Conservation (phyloP, 345 rosid species). For the Conringia planisiliqua region DNA sequence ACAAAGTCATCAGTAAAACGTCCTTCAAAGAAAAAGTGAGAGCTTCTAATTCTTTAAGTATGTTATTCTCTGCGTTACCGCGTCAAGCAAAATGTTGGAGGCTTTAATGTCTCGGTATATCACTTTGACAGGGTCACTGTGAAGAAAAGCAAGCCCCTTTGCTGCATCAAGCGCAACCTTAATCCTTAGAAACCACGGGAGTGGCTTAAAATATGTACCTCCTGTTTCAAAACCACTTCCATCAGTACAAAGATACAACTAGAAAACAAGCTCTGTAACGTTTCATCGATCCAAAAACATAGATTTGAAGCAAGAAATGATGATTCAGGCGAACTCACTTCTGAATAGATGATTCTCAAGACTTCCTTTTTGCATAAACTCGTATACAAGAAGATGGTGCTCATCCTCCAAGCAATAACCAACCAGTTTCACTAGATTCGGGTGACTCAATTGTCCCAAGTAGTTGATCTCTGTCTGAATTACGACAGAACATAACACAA, state of each 20-base stretch:
- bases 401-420: slow-evolving; percentile 97
- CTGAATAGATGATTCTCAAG: slow-evolving; percentile 92
- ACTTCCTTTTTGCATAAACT: slow-evolving; percentile 96
- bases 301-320: neutral
- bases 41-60: neutral
- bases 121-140: slow-evolving; percentile 74
- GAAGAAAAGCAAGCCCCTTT: slow-evolving; percentile 90
- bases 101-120: slow-evolving; percentile 91
- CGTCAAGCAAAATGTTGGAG: slow-evolving; percentile 79
- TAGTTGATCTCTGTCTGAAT: slow-evolving; percentile 83
- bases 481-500: neutral
- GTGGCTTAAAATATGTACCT: slow-evolving; percentile 71
- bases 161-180: slow-evolving; percentile 94
- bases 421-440: slow-evolving; percentile 79
- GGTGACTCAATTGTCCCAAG: slow-evolving; percentile 76
- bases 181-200: slow-evolving; percentile 81
- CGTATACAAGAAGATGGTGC: slow-evolving; percentile 87
- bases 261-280: neutral
- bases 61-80: slow-evolving; percentile 38
- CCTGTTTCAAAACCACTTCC: slow-evolving; percentile 45
- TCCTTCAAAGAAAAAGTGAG: neutral
- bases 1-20: neutral
- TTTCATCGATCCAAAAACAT: neutral
- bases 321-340: slow-evolving; percentile 48
- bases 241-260: neutral